These are phyloP conservation scores for Kuraishia hungarica DNA, from an alignment of 805 yeast genomes.

Conservation along the genomic window DNA sequence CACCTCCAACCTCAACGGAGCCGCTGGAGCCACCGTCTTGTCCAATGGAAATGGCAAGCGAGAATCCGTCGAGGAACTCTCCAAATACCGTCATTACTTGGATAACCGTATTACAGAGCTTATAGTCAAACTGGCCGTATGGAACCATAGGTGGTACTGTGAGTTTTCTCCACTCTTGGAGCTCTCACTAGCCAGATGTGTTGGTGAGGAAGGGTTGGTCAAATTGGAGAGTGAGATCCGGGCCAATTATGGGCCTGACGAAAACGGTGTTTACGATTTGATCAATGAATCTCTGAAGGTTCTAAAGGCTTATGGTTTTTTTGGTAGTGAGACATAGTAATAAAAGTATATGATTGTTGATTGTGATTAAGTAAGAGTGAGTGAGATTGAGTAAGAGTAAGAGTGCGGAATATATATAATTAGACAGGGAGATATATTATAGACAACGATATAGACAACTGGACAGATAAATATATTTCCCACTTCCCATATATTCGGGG, in stretches of 20 bases:
- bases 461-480: too few species aligned
- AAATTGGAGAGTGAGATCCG: conserved; percentile 67
- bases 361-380: too few species aligned
- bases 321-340: conserved; percentile 26
- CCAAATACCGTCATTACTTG: conserved; percentile 29
- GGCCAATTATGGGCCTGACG: conserved; percentile 49
- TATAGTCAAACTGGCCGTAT: conserved; percentile 75
- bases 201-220: conserved; percentile 69
- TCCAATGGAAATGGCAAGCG: conserved; percentile 1
- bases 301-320: conserved; percentile 33
- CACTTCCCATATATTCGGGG: neutral
- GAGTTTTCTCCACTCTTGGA: conserved; percentile 73
- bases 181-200: conserved; percentile 48
- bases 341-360: neutral
- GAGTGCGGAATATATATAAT: too few species aligned
- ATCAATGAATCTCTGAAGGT: conserved; percentile 43
- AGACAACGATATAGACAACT: too few species aligned
- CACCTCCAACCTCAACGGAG: conserved; percentile 5
- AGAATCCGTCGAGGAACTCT: conserved; percentile 15
- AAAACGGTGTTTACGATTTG: conserved; percentile 48
- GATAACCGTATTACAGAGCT: conserved; percentile 58
- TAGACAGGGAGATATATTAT: too few species aligned
- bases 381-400: too few species aligned
- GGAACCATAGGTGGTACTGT: conserved; percentile 97
- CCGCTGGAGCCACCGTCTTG: too few species aligned